These are phyloP conservation scores for Aspergillus avenaceus DNA, from an alignment of 495 filamentous ascomycete species.

Conservation along the genomic window DNA sequence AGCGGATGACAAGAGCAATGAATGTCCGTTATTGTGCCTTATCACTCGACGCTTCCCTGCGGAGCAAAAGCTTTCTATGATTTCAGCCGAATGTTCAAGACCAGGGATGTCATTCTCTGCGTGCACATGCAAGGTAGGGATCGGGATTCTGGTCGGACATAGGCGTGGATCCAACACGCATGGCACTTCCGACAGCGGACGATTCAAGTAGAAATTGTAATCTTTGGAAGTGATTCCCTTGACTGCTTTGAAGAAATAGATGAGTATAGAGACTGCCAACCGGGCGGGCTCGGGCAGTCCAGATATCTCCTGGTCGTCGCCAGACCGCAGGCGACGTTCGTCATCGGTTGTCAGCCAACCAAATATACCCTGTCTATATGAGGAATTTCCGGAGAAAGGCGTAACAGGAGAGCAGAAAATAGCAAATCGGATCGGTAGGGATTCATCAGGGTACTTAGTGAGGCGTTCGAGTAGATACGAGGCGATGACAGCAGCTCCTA, in stretches of 20 bases:
- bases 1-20: conserved; percentile 4
- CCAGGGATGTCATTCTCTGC: conserved; percentile 8
- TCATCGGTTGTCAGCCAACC: conserved; percentile 2
- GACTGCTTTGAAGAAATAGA: neutral
- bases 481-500: conserved; percentile 4
- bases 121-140: conserved; percentile 18
- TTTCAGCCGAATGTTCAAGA: neutral
- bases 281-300: conserved; percentile 2
- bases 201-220: conserved; percentile 1
- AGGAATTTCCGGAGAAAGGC: conserved; percentile 4
- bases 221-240: neutral
- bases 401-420: conserved; percentile 13
- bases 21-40: conserved; percentile 11
- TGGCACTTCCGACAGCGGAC: conserved; percentile 1
- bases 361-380: neutral
- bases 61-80: conserved; percentile 7
- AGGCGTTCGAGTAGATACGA: conserved; percentile 13
- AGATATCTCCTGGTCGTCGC: neutral
- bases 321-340: neutral
- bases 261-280: neutral
- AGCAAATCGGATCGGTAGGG: conserved; percentile 14
- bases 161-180: conserved; percentile 3
- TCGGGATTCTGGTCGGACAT: conserved; percentile 6
- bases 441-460: neutral
- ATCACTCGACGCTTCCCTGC: neutral